Conservation (phyloP, 2,329 filamentous ascomycete species). For the Xylariaceae sp. region DNA sequence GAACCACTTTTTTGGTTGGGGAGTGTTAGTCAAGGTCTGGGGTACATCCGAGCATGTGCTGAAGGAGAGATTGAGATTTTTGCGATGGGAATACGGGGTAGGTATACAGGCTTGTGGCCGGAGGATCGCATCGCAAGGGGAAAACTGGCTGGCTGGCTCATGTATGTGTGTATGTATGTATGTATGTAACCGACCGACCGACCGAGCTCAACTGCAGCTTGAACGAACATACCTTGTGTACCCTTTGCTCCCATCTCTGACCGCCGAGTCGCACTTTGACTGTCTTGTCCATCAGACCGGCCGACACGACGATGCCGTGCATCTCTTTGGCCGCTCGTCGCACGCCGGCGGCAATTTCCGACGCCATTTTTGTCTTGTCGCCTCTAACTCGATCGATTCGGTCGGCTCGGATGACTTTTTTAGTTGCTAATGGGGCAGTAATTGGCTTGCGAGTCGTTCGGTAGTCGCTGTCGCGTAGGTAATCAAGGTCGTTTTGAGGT, state of each 20-base stretch:
- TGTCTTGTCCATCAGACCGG: slow-evolving; percentile 78
- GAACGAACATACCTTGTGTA: slow-evolving; percentile 77
- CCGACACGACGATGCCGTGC: slow-evolving; percentile 76
- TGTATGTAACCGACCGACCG: no score
- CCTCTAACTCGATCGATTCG: background rate
- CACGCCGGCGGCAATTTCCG: slow-evolving; percentile 39
- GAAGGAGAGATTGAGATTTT: no score
- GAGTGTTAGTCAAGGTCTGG: background rate
- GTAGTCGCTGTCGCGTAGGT: background rate
- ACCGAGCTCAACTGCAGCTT: no score
- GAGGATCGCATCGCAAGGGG: background rate
- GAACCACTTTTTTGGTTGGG: slow-evolving; percentile 59
- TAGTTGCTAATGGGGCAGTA: background rate
- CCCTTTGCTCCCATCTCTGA: slow-evolving; percentile 73
- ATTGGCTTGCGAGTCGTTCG: background rate
- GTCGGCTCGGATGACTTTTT: background rate
- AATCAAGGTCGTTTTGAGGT: background rate
- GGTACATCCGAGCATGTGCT: no score
- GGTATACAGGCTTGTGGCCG: slow-evolving; percentile 1
- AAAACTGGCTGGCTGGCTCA: background rate
- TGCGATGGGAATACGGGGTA: no score
- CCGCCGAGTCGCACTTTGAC: slow-evolving; percentile 78
- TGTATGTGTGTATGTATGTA: no score
- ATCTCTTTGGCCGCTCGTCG: slow-evolving; percentile 58
- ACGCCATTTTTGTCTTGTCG: slow-evolving; percentile 10